Evolutionary conservation across 2,329 filamentous ascomycete genomes (phyloP).

Genomic region (Dothideomycetes sp.): DNA sequence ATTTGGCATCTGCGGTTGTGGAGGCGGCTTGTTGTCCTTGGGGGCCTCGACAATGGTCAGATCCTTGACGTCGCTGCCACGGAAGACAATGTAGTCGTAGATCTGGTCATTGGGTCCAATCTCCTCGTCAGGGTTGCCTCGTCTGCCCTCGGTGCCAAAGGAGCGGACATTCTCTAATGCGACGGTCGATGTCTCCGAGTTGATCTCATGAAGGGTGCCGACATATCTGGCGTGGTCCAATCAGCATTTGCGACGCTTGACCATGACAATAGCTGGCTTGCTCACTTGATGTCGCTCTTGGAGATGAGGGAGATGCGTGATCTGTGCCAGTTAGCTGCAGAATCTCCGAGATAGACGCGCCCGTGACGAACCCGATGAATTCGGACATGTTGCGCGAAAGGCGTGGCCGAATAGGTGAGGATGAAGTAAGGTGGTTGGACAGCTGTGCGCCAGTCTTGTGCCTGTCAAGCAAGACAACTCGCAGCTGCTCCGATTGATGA

Average conservation of each 20-base stretch:
- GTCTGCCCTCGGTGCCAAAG: constrained; percentile 86
- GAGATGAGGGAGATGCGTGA: constrained; percentile 94
- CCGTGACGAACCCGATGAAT: constrained; percentile 45
- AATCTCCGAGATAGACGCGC: constrained; percentile 15
- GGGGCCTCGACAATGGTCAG: constrained; percentile 81
- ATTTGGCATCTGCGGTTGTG: constrained; percentile 70
- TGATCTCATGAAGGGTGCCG: constrained; percentile 93
- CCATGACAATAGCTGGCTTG: constrained; percentile 13
- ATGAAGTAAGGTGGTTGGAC: not conserved
- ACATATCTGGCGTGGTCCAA: constrained; percentile 59
- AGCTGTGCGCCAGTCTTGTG: not conserved
- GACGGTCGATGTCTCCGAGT: constrained; percentile 92
- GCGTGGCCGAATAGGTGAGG: constrained; percentile 3
- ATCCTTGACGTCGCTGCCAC: constrained; percentile 97
- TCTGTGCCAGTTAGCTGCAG: constrained; percentile 33
- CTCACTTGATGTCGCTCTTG: constrained; percentile 91
- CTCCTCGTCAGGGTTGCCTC: constrained; percentile 65
- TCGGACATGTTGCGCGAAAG: constrained; percentile 39
- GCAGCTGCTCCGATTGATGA: no score
- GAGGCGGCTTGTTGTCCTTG: constrained; percentile 59
- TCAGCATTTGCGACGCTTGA: constrained; percentile 1
- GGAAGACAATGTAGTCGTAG: constrained; percentile 98
- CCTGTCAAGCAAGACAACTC: no score
- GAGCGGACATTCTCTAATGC: constrained; percentile 94
- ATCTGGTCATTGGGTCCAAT: constrained; percentile 74